Conservation (phyloP, 306 rosid genomes). For the Psophocarpus tetragonolobus region DNA sequence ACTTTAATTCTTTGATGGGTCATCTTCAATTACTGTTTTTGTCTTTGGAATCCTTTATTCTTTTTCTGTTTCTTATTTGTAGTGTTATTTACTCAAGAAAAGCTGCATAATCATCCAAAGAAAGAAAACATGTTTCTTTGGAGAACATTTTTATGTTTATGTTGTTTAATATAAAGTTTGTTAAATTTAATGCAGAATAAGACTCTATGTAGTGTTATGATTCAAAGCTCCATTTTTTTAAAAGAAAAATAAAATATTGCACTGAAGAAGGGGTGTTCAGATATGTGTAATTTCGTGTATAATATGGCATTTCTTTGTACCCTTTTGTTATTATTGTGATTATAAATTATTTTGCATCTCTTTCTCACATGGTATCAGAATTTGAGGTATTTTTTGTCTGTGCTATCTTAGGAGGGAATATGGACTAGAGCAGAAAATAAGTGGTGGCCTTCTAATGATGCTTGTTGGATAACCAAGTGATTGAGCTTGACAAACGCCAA, state of each 20-base stretch:
- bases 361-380: not conserved
- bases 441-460: not conserved
- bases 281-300: not conserved
- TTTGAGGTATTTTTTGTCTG: not conserved
- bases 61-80: not conserved
- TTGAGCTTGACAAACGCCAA: not conserved
- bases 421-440: conserved; percentile 24
- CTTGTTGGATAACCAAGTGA: not conserved
- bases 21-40: not conserved
- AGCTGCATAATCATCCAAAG: not conserved
- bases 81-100: not conserved
- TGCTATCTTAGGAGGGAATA: conserved; percentile 3
- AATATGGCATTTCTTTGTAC: not conserved
- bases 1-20: not conserved
- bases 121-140: not conserved
- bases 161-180: not conserved
- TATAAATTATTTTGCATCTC: not conserved
- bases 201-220: not conserved
- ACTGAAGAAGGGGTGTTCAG: not conserved
- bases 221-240: not conserved
- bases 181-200: not conserved
- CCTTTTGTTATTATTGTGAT: not conserved
- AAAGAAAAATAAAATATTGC: not conserved
- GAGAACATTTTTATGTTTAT: not conserved
- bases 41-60: not conserved